A percentile compares a stretch with the other conserved stretches of the same genome.
Conservation (phyloP, 108 stramenopile genomes). For the Halocafeteria seosinensis region DNA sequence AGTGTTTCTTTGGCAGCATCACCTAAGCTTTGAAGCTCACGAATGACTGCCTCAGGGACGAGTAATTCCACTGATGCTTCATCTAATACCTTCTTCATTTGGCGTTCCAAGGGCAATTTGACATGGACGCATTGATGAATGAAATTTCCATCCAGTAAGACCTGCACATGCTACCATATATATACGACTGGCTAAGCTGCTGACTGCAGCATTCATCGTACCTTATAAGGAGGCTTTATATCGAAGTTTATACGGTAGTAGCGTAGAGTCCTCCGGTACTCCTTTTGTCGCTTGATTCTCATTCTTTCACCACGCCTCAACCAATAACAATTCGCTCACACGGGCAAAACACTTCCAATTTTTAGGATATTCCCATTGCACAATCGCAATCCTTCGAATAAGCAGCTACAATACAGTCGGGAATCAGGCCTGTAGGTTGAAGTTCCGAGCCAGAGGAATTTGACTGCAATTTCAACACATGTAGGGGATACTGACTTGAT, state of each 20-base stretch:
- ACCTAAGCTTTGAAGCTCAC: not conserved
- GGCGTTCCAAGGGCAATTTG: not conserved
- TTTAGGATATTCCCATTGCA: too few relatives aligned
- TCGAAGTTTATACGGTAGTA: not conserved
- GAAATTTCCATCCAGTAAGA: not conserved
- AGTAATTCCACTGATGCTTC: not conserved
- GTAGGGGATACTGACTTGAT: too few relatives aligned
- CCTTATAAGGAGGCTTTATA: not conserved
- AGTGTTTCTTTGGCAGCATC: not conserved
- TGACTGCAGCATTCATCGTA: not conserved
- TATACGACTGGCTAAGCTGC: not conserved
- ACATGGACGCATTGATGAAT: not conserved
- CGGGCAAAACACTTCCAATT: too few relatives aligned
- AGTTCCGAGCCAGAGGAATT: too few relatives aligned
- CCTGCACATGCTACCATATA: not conserved
- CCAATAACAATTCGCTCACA: too few relatives aligned
- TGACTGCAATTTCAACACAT: too few relatives aligned
- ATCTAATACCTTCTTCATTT: not conserved
- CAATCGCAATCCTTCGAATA: too few relatives aligned
- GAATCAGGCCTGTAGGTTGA: too few relatives aligned
- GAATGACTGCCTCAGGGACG: not conserved
- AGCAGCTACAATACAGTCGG: too few relatives aligned
- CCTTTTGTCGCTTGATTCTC: not conserved
- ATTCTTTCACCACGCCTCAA: too few relatives aligned
- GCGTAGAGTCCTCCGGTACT: not conserved